Base-by-base conservation (phyloP, 2,329 filamentous ascomycete species). In the Apiospora phragmitis region DNA sequence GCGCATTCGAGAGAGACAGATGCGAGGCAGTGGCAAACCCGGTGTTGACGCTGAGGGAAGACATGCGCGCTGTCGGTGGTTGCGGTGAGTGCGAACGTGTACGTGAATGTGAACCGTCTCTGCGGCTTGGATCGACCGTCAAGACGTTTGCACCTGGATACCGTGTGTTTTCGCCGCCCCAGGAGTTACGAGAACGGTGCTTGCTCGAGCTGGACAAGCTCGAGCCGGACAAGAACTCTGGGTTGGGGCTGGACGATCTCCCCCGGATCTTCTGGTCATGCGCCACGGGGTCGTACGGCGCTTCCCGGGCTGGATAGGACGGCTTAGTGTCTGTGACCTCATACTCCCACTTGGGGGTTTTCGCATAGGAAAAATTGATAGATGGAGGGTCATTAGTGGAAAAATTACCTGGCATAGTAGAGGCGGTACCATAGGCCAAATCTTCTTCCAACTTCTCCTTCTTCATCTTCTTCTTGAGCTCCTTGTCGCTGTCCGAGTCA, bases 1-100 rank as follows among this genome's bases (percentile, higher is more conserved):
- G 94, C 1, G 94, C 87, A 29, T 84, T 83, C 2, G 87, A 83
- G 1, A 90, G 79, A 16, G 88, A 85, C 67, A 84, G 73, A 68
- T 76, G 79, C 26, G 79, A 79, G 29, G 76, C 76, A 11, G 80
- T 75, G 74, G 83, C 81, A n/a, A 83, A 81, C 7, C 83, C 82
- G 2, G 84, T 85, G 73, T 83, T 83, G 59, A 90, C 86, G 1
- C 81, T 84, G 47, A 90, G 80, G n/a, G 80, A 83, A 1, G 86
- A 87, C 87, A 87, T 87, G 73, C 84, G 85, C 32, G 78, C 78
- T 21, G 81, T 81, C 1, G 86, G 85, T 4, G 87, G 87, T 73
- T 82, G 80, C 0, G 86, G 85, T 4, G 87, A 88, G 70, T 77
- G 85, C 12, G 86, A 88, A 68, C 78, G 79, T 49, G 80, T 80